Evolutionary conservation across 768 basidiomycete species (phyloP), one percentile per base, ranked within the genome.

Genomic region (Lentinula aciculospora): DNA sequence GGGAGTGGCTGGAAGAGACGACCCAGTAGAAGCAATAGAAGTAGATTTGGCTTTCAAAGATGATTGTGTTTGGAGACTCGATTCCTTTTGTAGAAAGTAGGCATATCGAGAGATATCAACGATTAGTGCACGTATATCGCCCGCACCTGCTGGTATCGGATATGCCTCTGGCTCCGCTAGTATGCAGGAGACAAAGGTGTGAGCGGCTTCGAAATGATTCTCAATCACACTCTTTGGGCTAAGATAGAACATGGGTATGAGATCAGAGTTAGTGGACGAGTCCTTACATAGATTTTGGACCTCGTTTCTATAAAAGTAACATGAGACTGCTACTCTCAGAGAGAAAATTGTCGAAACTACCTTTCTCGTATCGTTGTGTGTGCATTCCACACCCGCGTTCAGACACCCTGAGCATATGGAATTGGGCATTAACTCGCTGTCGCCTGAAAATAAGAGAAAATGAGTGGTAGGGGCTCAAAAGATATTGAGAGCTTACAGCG

Each of bases 381-480:
- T 56, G 32, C 54, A 56, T n/a, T 42, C 54, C n/a, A 40, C 39
- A 66, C 68, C 68, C n/a, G 69, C 75, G 2, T 69, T 60, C 0
- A 71, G 63, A 59, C 77, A 78, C 53, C 76, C 79, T 1, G 75
- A 72, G 60, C 77, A 78, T 51, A 62, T 62, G 32, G 71, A 72
- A 0, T 67, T 65, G 8, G 71, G 70, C 70, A 72, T 74, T 51
- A 73, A 75, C 27, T 74, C 74, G 59, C 81, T 81, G 50, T 81
- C 74, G 39, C 74, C 74, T 75, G 53, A n/a, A n/a, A n/a, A n/a
- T n/a, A 62, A 36, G 17, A n/a, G 45, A n/a, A 8, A 28, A 21
- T 57, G 39, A 36, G 47, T 2, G 5, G 21, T 21, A 39, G 21
- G 42, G 5, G 4, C 19, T 27, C 13, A 27, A 49, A 19, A 25